These are phyloP conservation scores for Sordariomycetes sp. DNA, from an alignment of 2,329 filamentous ascomycete species.

Conservation along the genomic window DNA sequence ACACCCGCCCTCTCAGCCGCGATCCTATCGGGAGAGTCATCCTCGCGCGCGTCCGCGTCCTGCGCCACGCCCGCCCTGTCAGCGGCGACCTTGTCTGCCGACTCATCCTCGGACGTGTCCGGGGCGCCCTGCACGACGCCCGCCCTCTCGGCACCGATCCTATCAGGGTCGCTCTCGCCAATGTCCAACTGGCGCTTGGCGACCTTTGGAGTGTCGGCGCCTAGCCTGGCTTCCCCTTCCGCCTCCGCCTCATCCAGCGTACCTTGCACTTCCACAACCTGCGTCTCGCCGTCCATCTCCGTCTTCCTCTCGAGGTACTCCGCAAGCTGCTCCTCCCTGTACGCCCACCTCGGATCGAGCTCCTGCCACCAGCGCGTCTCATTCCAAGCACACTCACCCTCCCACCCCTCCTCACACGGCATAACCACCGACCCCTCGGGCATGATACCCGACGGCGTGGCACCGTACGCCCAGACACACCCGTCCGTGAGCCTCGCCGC, in stretches of 20 bases:
- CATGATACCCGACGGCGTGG: constrained; percentile 50
- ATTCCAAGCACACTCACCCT: constrained; percentile 35
- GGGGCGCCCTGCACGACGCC: no score
- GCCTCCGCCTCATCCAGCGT: constrained; percentile 5
- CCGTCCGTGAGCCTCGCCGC: constrained; percentile 52
- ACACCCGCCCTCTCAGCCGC: neutral
- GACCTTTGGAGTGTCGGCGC: neutral
- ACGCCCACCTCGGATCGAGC: constrained; percentile 30
- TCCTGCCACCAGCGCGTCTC: constrained; percentile 31
- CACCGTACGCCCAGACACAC: constrained; percentile 57
- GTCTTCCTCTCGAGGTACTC: constrained; percentile 30
- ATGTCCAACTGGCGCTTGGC: neutral
- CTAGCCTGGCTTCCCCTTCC: no score
- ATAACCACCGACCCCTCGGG: constrained; percentile 34
- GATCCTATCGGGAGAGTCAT: neutral
- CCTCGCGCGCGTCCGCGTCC: neutral
- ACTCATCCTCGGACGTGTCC: neutral
- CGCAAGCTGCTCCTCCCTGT: constrained; percentile 26
- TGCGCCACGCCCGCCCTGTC: neutral
- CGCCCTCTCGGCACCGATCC: neutral
- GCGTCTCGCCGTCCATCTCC: constrained; percentile 10
- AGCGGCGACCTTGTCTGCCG: no score
- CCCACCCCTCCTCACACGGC: constrained; percentile 30
- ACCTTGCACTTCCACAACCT: neutral
- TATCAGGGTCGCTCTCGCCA: neutral